Base-by-base conservation (phyloP, 2,329 filamentous ascomycete species). In the Cladophialophora psammophila region DNA sequence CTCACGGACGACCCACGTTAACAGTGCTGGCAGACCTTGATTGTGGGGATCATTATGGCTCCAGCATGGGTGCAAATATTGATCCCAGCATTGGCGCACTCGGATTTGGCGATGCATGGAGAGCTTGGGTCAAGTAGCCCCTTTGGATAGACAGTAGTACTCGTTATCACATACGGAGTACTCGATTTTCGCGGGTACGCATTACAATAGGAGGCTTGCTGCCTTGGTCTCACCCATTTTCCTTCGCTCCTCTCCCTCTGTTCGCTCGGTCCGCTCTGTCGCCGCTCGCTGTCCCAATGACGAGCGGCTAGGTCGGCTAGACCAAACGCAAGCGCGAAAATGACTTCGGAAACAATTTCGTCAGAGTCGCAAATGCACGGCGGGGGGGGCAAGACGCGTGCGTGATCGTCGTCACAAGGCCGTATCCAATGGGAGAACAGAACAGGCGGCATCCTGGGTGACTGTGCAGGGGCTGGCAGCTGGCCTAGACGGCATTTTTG, bases 1-100 rank as follows among this genome's bases (percentile, higher is more conserved):
- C 82, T 18, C 82, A 84, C 74, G 82, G 82, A 36, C 77, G 82
- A 50, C 82, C 82, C 10, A 82, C 80, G 31, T 81, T 83, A 78
- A 73, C 83, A 15, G 81, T 82, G 9, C 73, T 83, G 42, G 71
- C 80, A 45, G 78, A 79, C 64, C 56, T 81, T 35, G 70, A 35
- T 56, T 45, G 57, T 45, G 38, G 52, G 45, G 60, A 67, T 45
- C 48, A 38, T 20, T 13, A 13, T 45, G 31, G 15, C 48, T 18
- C 13, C 8, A 38, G 45, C 32, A 48, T 12, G 35, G 34, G 12
- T 54, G 31, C 13, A n/a, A 20, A 42, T 48, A 34, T n/a, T n/a
- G 58, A 54, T 35, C n/a, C 31, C 31, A 35, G 54, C 52, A 35
- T 18, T 26, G 34, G n/a, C 54, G 59, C 50, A 5, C 32, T 63